Base-by-base conservation (phyloP, 148 eudicot species). In the Suaeda aralocaspica region DNA sequence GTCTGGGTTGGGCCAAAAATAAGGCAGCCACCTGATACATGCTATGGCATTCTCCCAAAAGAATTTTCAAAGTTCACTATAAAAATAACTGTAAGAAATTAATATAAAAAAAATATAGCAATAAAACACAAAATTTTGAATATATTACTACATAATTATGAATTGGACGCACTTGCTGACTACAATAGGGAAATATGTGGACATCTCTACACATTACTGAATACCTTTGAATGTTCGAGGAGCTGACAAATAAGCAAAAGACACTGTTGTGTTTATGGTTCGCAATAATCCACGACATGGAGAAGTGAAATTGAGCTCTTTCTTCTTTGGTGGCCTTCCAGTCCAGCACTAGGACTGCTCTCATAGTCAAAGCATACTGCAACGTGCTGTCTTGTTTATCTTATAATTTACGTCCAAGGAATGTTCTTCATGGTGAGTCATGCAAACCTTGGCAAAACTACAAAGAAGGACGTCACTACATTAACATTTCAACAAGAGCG, bases 261-360 rank as follows among this genome's bases (percentile, higher is more conserved):
- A 39, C 58, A 62, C 41, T 26, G 61, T 39, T 74, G 29, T 55
- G 64, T 65, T 45, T 16, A 46, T 69, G 64, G 41, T 59, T 28
- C 25, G 41, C 76, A 53, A 64, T 44, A 29, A 34, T 22, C 45
- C 21, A 66, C 22, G 41, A 74, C 77, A 74, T 59, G 77, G 67
- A 67, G 50, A 36, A 48, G 67, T 68, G 67, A 74, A 73, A 74
- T 30, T 48, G 28, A 67, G 12, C 36, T 42, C 42, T 13, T 28
- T 48, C 51, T 18, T 65, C 51, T 21, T 39, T 46, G 30, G 34
- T 67, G 59, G 48, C 21, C 51, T 68, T 19, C 58, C 72, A 59
- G 34, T 57, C 25, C 18, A 31, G 7, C 46, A 57, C 34, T 16
- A 58, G 2, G 67, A 71, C 62, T 72, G 41, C 28, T 49, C 59